Evolutionary conservation across 371 early-diverging fungal genomes (phyloP).

Genomic region (Rhizopus microsporus): DNA sequence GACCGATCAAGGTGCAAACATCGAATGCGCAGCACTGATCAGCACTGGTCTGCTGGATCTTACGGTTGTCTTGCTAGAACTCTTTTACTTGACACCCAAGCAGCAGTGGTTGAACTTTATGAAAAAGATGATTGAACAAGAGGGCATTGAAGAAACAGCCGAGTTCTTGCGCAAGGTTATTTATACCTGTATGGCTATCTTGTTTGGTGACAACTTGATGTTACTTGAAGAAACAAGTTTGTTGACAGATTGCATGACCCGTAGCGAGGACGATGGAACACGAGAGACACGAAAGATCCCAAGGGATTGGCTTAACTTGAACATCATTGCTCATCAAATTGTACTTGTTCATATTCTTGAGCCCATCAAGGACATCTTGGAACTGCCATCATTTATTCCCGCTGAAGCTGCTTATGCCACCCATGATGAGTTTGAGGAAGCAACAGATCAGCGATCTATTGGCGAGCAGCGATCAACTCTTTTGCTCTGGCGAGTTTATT

Average conservation of each 20-base stretch:
- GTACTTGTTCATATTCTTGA: conserved; percentile 52
- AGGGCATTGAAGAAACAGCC: conserved; percentile 51
- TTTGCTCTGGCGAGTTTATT: conserved; percentile 61
- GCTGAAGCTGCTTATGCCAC: conserved; percentile 10
- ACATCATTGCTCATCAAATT: conserved; percentile 57
- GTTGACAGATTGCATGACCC: conserved; percentile 23
- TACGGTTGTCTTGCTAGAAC: conserved; percentile 47
- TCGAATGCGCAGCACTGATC: conserved; percentile 36
- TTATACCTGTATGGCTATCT: conserved; percentile 51
- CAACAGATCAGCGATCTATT: neutral
- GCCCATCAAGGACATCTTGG: conserved; percentile 54
- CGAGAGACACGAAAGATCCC: conserved; percentile 42
- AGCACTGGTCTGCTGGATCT: conserved; percentile 53
- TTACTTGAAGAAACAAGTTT: conserved; percentile 30
- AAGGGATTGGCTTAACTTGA: conserved; percentile 58
- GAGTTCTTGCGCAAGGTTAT: conserved; percentile 56
- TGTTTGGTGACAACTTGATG: conserved; percentile 46
- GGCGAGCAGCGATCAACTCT: conserved; percentile 9
- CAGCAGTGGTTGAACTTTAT: conserved; percentile 47
- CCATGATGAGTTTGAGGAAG: conserved; percentile 5
- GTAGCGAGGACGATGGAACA: conserved; percentile 27
- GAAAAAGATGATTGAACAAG: conserved; percentile 33
- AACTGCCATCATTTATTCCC: conserved; percentile 47
- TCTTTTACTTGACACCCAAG: conserved; percentile 47
- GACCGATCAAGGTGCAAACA: conserved; percentile 16